Percentiles rank a stretch among this genome's conserved stretches.
Conservation (phyloP, 2,329 filamentous ascomycete genomes). For the Hypoxylon sp. region DNA sequence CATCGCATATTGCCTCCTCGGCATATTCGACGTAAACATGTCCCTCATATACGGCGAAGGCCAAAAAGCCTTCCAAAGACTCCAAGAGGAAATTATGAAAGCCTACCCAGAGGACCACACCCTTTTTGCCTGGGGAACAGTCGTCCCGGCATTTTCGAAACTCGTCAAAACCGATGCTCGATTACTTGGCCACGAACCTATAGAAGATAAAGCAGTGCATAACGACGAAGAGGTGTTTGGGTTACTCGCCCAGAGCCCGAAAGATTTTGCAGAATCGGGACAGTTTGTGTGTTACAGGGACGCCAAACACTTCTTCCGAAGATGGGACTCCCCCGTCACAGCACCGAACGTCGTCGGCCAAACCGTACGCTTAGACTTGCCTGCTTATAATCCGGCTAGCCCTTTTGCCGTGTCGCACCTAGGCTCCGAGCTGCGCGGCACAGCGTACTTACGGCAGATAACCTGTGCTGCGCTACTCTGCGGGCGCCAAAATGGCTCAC, state of each 20-base stretch:
- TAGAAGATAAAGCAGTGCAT: conserved; percentile 13
- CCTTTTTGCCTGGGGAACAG: conserved; percentile 48
- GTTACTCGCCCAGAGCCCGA: conserved; percentile 27
- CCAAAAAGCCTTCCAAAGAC: conserved; percentile 45
- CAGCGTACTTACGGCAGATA: conserved; percentile 5
- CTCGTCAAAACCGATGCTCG: background rate
- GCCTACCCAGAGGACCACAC: conserved; percentile 47
- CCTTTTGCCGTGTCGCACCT: conserved; percentile 10
- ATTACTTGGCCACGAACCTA: conserved; percentile 6
- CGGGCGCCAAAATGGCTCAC: conserved; percentile 14
- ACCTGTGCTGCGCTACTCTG: conserved; percentile 17
- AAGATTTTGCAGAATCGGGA: conserved; percentile 30
- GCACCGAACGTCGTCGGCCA: conserved; percentile 16
- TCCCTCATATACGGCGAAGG: conserved; percentile 53
- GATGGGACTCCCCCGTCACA: conserved; percentile 9
- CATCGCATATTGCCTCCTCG: conserved; percentile 51
- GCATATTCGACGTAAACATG: conserved; percentile 53
- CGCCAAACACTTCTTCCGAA: conserved; percentile 20
- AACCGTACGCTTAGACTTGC: conserved; percentile 17
- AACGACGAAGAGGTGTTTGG: conserved; percentile 23
- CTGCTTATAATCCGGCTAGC: background rate
- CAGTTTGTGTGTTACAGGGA: conserved; percentile 18
- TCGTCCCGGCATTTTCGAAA: conserved; percentile 8
- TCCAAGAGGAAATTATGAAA: conserved; percentile 48
- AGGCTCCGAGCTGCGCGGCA: background rate